These are phyloP conservation scores for Aspergillus caelatus DNA, from an alignment of 2,329 filamentous ascomycete genomes.

Conservation along the genomic window DNA sequence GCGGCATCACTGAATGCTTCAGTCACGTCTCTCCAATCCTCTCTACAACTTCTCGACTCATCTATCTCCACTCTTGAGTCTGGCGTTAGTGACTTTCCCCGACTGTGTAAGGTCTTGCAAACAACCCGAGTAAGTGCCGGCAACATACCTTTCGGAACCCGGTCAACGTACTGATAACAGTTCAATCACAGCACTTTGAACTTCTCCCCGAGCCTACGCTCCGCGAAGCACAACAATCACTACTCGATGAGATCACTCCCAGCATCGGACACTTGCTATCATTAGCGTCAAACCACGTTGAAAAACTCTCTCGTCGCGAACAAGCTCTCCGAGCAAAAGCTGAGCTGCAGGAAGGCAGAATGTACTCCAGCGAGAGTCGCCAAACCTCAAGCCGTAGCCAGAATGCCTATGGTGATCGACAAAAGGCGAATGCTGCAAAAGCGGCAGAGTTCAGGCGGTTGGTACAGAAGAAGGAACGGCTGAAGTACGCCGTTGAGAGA, in stretches of 20 bases:
- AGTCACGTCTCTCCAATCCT: constrained; percentile 62
- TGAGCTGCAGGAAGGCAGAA: constrained; percentile 77
- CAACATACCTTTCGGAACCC: neutral
- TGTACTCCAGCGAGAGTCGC: constrained; percentile 49
- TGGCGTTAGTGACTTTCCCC: constrained; percentile 66
- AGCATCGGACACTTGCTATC: constrained; percentile 78
- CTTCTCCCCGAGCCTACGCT: constrained; percentile 84
- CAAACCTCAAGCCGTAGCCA: constrained; percentile 25
- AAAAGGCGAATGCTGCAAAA: constrained; percentile 38
- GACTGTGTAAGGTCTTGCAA: constrained; percentile 64
- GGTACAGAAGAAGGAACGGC: constrained; percentile 77
- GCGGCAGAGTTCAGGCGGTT: constrained; percentile 68
- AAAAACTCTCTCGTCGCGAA: constrained; percentile 79
- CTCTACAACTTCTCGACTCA: constrained; percentile 63
- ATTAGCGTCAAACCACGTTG: constrained; percentile 80
- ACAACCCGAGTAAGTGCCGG: constrained; percentile 58
- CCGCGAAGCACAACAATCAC: constrained; percentile 76
- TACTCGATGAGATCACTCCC: constrained; percentile 87
- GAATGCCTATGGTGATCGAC: constrained; percentile 25
- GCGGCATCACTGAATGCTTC: constrained; percentile 59
- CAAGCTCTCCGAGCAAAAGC: constrained; percentile 80
- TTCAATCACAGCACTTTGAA: constrained; percentile 74
- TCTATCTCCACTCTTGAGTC: constrained; percentile 65
- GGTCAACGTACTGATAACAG: constrained; percentile 1
- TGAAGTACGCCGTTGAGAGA: constrained; percentile 84